Base-by-base conservation (phyloP, 306 rosid species). In the Lotus japonicus region DNA sequence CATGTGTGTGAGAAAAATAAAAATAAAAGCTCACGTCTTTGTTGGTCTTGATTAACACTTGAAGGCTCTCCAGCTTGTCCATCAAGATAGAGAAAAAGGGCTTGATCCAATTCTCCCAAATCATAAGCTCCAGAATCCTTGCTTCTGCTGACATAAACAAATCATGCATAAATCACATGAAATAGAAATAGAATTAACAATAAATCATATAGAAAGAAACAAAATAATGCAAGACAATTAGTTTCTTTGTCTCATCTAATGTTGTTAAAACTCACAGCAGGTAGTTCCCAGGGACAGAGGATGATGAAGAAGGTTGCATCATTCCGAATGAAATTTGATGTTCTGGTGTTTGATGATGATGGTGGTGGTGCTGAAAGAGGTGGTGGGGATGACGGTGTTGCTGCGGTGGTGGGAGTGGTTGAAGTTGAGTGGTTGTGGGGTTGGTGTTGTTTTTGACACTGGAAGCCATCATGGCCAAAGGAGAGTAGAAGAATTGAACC, bases 61-160 rank as follows among this genome's bases (percentile, higher is more conserved):
- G 86, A 81, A 2, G 89, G 74, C 61, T 83, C 84, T 26, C 11
- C 42, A 31, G 83, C 72, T 59, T 88, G 95, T 77, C 92, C 97
- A 76, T 90, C 96, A n/a, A 90, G 85, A 64, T 95, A 95, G 15
- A 85, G 92, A 80, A 95, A 90, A 70, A 90, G 89, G 1, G 96
- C 96, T 82, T 85, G 99, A 81, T 95, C 99, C 62, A 95, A 66
- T 71, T 95, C 99, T 2, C 95, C 95, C 76, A 95, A 73, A 79
- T 90, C 99, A 84, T 90, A 89, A 52, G 86, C 84, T 64, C 86
- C 96, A 0, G 79, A 73, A 54, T 90, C 99, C 82, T 88, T 90
- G 83, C 71, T 76, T 74, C 96, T 85, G 73, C 52, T 56, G 26
- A 59, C 64, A 72, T 12, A 63, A 66, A 72, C 77, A 61, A 49